Evolutionary conservation across 805 yeast species (phyloP), one percentile per base, ranked within the genome.

Genomic region (Sugiyamaella lignohabitans): DNA sequence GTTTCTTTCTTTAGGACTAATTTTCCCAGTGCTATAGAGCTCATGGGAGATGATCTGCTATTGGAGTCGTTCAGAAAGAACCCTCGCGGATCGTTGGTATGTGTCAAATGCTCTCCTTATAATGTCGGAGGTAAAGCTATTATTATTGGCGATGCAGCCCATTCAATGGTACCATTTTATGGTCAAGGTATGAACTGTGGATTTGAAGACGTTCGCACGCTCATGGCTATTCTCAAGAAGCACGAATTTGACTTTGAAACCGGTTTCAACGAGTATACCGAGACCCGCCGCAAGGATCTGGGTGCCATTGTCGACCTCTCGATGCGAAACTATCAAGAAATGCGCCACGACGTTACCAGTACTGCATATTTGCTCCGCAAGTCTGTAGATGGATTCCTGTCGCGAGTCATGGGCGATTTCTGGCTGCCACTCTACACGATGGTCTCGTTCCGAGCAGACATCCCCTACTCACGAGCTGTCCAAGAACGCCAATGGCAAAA

Each of bases 121-220:
- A 78, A 86, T 59, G 73, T 70, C 40, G 63, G 71, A 37, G 84
- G 80, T 40, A 75, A 76, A 48, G 80, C 80, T 14, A 67, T 89
- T 6, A 66, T 89, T 10, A 66, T 89, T 23, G 97, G 97, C 4
- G 97, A 89, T 63, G 95, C 97, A 0, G 95, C 97, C 0, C 97
- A 89, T 66, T 79, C 93, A 23, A 89, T 88, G 96, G 97, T 89
- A 4, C 97, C 97, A n/a, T 89, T 89, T 63, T 89, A 88, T 60
- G 97, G 97, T 6, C 97, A 89, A 63, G 97, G 97, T 3, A 84
- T 89, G 91, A 89, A 89, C 63, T 86, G 95, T 61, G 97, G 97
- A 1, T 84, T 89, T 62, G 97, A 89, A 64, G 97, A 91, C 57
- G 89, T 89, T 19, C 69, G 80, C 48, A 78, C 81, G 1, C 66